A percentile compares a stretch with the other conserved stretches of the same genome.
Conservation (phyloP, 805 yeast species). For the Diddensiella santjacobensis region DNA sequence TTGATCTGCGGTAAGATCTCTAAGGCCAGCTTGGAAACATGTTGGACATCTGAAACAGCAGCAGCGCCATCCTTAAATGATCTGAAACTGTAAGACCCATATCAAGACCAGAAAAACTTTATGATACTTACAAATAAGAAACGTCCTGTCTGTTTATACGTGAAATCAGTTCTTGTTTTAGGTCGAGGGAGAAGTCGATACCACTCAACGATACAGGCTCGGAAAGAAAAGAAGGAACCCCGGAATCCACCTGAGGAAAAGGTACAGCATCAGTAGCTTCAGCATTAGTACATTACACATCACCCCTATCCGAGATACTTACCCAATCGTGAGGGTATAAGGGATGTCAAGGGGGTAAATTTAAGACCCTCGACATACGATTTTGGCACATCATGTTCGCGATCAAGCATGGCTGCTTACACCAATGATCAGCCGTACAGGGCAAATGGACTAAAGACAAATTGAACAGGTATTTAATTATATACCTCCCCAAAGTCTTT, state of each 20-base stretch:
- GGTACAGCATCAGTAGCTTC: not conserved
- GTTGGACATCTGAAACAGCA: too few relatives aligned
- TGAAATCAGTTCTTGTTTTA: not conserved
- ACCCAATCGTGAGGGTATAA: constrained; percentile 2
- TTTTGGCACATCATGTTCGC: too few relatives aligned
- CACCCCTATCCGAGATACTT: constrained; percentile 1
- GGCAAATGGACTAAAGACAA: too few relatives aligned
- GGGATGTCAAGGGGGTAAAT: constrained; percentile 4
- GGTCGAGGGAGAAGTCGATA: not conserved
- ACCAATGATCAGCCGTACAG: too few relatives aligned
- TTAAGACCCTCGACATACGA: constrained; percentile 4
- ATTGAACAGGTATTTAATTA: too few relatives aligned
- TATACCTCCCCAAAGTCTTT: too few relatives aligned
- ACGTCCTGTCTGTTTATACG: not conserved
- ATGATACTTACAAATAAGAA: not conserved
- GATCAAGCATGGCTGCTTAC: too few relatives aligned
- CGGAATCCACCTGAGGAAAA: not conserved
- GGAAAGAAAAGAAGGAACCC: not conserved
- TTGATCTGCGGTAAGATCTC: too few relatives aligned
- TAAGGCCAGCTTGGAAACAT: too few relatives aligned
- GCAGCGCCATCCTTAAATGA: too few relatives aligned
- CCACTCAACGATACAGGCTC: not conserved
- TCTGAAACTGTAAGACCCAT: too few relatives aligned
- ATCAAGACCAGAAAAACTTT: too few relatives aligned
- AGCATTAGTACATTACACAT: not conserved